phyloP scores from a whole-genome alignment of 306 rosid genomes.

The Cucumis sativus region DNA sequence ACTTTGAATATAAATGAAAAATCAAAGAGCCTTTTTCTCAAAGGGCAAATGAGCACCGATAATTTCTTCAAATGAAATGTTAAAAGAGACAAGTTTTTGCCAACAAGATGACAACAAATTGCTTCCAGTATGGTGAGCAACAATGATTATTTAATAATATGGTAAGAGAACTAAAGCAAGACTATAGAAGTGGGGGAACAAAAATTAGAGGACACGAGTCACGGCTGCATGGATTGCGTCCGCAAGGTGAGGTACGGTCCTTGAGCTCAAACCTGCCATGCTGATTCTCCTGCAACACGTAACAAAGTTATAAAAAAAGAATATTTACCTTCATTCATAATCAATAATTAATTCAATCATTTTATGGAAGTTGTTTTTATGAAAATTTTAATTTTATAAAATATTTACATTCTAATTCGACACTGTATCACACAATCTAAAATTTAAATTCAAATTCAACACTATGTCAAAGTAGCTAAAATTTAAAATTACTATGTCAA shows the following conservation, averaged over 20 bases:
- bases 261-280: constrained; percentile 96
- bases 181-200: neutral
- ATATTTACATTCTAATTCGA: too few species aligned
- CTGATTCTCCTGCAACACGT: constrained; percentile 72
- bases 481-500: too few species aligned
- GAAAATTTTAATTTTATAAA: too few species aligned
- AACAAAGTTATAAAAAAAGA: too few species aligned
- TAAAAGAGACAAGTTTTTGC: neutral
- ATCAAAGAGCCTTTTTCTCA: neutral
- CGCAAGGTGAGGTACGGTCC: constrained; percentile 77
- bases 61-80: neutral
- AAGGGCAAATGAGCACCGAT: too few species aligned
- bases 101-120: neutral
- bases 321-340: too few species aligned
- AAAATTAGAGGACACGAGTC: constrained; percentile 25
- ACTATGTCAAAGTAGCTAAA: too few species aligned
- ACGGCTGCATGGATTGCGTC: constrained; percentile 90
- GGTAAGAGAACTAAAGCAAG: neutral
- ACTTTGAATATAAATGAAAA: neutral
- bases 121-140: neutral
- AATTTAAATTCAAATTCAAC: too few species aligned
- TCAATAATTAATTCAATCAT: too few species aligned
- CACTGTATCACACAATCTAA: too few species aligned
- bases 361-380: too few species aligned
- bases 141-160: neutral